Percentiles rank a stretch among this genome's conserved stretches.
phyloP scores from a whole-genome alignment of 1,139 yeast genomes.

The Blastobotrys raffinosifermentans region DNA sequence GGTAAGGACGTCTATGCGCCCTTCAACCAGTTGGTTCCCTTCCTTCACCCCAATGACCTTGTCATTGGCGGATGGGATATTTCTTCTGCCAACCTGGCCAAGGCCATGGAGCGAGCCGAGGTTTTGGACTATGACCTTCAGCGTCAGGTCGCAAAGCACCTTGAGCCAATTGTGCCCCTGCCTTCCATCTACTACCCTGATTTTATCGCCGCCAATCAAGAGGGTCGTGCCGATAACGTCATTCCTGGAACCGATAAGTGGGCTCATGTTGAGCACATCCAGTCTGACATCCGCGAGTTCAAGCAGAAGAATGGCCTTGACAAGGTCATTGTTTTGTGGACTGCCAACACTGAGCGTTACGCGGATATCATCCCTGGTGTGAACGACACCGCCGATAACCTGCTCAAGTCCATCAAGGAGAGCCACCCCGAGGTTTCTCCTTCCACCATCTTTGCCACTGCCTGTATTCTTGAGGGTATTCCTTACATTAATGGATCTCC shows the following conservation, averaged over 20 bases:
- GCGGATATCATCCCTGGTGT: constrained; percentile 73
- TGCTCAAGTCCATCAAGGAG: constrained; percentile 64
- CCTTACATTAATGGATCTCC: constrained; percentile 97
- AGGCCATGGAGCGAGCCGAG: constrained; percentile 79
- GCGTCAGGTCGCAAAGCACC: constrained; percentile 61
- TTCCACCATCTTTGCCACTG: constrained; percentile 87
- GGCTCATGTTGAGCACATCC: constrained; percentile 83
- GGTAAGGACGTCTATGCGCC: constrained; percentile 93
- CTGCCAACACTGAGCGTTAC: constrained; percentile 95
- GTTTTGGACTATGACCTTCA: constrained; percentile 85
- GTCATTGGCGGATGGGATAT: constrained; percentile 96
- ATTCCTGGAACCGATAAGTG: constrained; percentile 71
- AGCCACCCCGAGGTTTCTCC: constrained; percentile 87
- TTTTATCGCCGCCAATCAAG: constrained; percentile 93
- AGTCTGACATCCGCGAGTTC: constrained; percentile 77
- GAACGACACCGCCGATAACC: constrained; percentile 81
- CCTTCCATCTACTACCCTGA: constrained; percentile 92
- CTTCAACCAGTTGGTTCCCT: constrained; percentile 81
- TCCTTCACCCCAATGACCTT: constrained; percentile 85
- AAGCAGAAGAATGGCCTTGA: constrained; percentile 69
- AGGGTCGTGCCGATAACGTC: constrained; percentile 84
- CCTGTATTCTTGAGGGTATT: constrained; percentile 77
- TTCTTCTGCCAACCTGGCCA: constrained; percentile 59
- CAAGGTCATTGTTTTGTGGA: constrained; percentile 88
- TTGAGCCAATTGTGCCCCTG: constrained; percentile 64